Evolutionary conservation across 2,329 filamentous ascomycete species (phyloP).

Genomic region (Dothideomycetidae sp.): DNA sequence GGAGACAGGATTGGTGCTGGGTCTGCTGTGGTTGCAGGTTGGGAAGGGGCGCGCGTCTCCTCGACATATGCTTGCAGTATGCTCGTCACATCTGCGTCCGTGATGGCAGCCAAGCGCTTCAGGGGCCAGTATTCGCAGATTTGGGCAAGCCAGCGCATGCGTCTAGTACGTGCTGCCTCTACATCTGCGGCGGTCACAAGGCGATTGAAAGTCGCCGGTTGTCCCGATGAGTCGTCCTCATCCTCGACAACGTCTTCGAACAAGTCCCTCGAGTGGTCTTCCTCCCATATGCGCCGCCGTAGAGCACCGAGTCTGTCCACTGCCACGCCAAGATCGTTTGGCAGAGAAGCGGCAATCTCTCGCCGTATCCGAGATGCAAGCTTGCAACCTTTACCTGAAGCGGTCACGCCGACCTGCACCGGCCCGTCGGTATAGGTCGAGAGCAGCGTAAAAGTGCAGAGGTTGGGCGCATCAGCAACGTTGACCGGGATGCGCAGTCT

Average conservation of each 20-base stretch:
- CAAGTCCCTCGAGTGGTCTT: slow-evolving; percentile 47
- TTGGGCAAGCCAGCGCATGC: slow-evolving; percentile 86
- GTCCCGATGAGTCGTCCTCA: slow-evolving; percentile 51
- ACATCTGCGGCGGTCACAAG: slow-evolving; percentile 61
- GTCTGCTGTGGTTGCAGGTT: slow-evolving; percentile 17
- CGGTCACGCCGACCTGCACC: slow-evolving; percentile 87
- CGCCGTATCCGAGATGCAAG: slow-evolving; percentile 76
- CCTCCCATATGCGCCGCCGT: slow-evolving; percentile 55
- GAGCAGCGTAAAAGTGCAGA: slow-evolving; percentile 81
- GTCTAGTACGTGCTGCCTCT: slow-evolving; percentile 59
- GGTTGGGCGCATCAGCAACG: slow-evolving; percentile 69
- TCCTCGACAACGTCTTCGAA: slow-evolving; percentile 28
- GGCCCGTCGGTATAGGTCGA: slow-evolving; percentile 83
- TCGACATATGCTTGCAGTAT: slow-evolving; percentile 60
- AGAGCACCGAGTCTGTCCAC: slow-evolving; percentile 65
- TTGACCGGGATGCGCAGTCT: slow-evolving; percentile 81
- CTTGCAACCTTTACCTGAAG: slow-evolving; percentile 88
- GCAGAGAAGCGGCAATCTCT: slow-evolving; percentile 71
- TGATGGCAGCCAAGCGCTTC: slow-evolving; percentile 62
- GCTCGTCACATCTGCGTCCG: slow-evolving; percentile 60
- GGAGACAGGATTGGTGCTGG: slow-evolving; percentile 18
- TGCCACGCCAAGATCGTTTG: slow-evolving; percentile 57
- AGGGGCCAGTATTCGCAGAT: slow-evolving; percentile 99
- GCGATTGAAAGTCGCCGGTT: slow-evolving; percentile 71
- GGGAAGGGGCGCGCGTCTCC: slow-evolving; percentile 18